Evolutionary conservation across 371 early-diverging fungal genomes (phyloP).

Genomic region (Mucor sp.): DNA sequence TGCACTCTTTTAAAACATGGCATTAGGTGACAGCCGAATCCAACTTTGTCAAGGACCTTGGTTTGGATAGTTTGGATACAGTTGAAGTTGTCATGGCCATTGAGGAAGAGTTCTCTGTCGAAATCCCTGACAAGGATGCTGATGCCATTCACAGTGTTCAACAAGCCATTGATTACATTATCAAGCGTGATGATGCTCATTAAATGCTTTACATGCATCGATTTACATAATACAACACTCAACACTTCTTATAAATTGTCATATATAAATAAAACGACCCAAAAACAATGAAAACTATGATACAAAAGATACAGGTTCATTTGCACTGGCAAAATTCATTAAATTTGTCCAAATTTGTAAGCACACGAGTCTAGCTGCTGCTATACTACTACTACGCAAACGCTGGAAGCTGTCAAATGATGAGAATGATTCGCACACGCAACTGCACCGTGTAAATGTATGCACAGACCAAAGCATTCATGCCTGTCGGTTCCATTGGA

Average conservation of each 20-base stretch:
- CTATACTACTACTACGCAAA: neutral
- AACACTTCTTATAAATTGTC: neutral
- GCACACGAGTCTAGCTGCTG: neutral
- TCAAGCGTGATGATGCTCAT: slow-evolving; percentile 77
- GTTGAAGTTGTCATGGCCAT: slow-evolving; percentile 99
- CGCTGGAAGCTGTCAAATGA: neutral
- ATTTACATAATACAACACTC: neutral
- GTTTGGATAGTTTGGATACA: slow-evolving; percentile 94
- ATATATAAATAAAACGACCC: neutral
- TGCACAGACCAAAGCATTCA: neutral
- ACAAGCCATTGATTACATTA: slow-evolving; percentile 89
- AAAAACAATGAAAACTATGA: neutral
- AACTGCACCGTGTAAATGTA: no score
- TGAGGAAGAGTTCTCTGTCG: slow-evolving; percentile 98
- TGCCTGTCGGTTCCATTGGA: neutral
- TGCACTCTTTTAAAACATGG: neutral
- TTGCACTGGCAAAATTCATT: neutral
- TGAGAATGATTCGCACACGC: no score
- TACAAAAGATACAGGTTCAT: neutral
- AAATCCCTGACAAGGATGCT: slow-evolving; percentile 97
- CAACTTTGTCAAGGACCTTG: slow-evolving; percentile 92
- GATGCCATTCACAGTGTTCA: slow-evolving; percentile 90
- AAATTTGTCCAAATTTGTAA: slow-evolving; percentile 1
- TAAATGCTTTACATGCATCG: slow-evolving; percentile 35
- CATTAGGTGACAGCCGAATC: slow-evolving; percentile 81